A percentile compares a stretch with the other conserved stretches of the same genome.
These are phyloP conservation scores for Aphanomyces invadans DNA, from an alignment of 352 stramenopile genomes.

Conservation along the genomic window DNA sequence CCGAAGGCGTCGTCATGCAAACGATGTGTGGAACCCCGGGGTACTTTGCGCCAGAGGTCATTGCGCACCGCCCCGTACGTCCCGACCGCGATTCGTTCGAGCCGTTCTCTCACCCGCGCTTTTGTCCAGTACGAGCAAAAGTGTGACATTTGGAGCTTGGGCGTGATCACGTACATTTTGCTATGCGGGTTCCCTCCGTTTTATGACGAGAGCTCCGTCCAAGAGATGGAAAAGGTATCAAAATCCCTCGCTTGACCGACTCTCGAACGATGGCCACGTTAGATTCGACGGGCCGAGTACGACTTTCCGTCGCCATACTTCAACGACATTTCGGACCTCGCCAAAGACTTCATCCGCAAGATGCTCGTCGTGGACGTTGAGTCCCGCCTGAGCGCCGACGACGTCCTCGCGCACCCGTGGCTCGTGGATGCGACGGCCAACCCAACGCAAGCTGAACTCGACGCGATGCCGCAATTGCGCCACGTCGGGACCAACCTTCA, in stretches of 20 bases:
- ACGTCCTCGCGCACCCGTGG: conserved; percentile 63
- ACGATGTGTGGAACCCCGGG: conserved; percentile 90
- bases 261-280: neutral
- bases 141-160: conserved; percentile 94
- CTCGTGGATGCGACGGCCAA: conserved; percentile 60
- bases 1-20: conserved; percentile 69
- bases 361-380: conserved; percentile 88
- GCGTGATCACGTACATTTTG: conserved; percentile 89
- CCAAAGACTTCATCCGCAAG: conserved; percentile 90
- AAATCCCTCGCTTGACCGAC: neutral
- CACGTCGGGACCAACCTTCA: conserved; percentile 74
- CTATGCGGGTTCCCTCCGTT: conserved; percentile 95
- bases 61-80: conserved; percentile 80
- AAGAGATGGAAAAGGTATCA: conserved; percentile 68
- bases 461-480: conserved; percentile 31
- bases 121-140: conserved; percentile 86
- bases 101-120: neutral
- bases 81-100: neutral
- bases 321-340: conserved; percentile 77
- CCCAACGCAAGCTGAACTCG: conserved; percentile 26
- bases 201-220: conserved; percentile 88
- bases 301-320: conserved; percentile 92
- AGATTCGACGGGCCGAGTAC: conserved; percentile 77
- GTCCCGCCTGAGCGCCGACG: conserved; percentile 57
- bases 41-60: conserved; percentile 95